A percentile compares a stretch with the other conserved stretches of the same genome.
These are phyloP conservation scores for Cryomyces minteri DNA, from an alignment of 495 filamentous ascomycete species.

Conservation along the genomic window DNA sequence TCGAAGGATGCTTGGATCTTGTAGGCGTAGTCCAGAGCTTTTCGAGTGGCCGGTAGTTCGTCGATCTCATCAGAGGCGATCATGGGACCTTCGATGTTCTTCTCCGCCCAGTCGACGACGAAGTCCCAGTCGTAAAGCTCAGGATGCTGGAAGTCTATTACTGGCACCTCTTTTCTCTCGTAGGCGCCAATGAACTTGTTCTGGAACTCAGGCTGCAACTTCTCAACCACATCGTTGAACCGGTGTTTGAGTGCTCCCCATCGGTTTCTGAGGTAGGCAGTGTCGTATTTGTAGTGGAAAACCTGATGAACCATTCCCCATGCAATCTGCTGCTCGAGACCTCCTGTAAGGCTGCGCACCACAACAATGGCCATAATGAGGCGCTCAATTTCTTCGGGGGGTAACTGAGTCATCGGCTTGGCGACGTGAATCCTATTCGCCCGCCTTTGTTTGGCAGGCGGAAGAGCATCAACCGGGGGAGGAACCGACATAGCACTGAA, in stretches of 20 bases:
- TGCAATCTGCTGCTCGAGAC: conserved; percentile 46
- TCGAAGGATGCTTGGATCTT: background rate
- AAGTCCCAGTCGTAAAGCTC: conserved; percentile 57
- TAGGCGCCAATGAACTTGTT: conserved; percentile 61
- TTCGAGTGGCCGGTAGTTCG: conserved; percentile 31
- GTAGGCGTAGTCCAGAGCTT: conserved; percentile 24
- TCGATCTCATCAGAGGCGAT: conserved; percentile 12
- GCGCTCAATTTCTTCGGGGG: background rate
- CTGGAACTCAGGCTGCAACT: conserved; percentile 61
- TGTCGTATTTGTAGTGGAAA: conserved; percentile 5
- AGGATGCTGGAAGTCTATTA: conserved; percentile 53
- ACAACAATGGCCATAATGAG: conserved; percentile 49
- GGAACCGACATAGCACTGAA: too few species aligned
- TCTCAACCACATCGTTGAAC: conserved; percentile 15
- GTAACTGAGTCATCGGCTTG: too few species aligned
- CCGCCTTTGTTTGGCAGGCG: too few species aligned
- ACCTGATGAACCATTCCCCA: conserved; percentile 49
- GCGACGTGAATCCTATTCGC: too few species aligned
- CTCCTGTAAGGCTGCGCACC: conserved; percentile 55
- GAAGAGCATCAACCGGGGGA: too few species aligned
- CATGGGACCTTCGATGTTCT: conserved; percentile 6
- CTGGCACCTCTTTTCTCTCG: conserved; percentile 41
- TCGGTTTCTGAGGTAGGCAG: too few species aligned
- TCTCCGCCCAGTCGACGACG: conserved; percentile 53
- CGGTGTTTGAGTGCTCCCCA: too few species aligned